Evolutionary conservation across 2,329 filamentous ascomycete genomes (phyloP), one percentile per base, ranked within the genome.

Genomic region (Laburnicola sp.): DNA sequence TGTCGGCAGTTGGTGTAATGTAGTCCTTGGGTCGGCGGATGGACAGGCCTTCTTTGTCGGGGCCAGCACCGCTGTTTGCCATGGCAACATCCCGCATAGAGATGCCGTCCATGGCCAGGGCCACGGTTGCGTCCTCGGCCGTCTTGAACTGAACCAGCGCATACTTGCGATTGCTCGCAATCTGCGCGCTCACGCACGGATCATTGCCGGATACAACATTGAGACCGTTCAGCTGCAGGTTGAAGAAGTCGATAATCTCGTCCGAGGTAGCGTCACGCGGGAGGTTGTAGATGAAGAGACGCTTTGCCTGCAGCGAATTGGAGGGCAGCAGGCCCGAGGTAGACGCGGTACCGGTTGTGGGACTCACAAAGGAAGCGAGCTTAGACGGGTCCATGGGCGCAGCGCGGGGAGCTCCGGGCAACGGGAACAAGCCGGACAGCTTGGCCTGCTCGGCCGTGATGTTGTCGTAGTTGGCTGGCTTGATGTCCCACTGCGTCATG

Each of bases 401-500:
- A 73, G 96, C 91, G 62, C 94, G 86, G 48, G 94, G 94, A 55
- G 94, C 94, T 59, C 94, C 94, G 3, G 94, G 94, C 39, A 99
- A 84, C 54, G 95, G 92, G 78, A 99, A 99, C 94, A 99, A 97
- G 78, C 93, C 85, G 2, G 95, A 99, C 38, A 99, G 82, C 79
- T 99, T 99, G 44, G 94, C 95, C 74, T 99, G 95, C 75, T 99
- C 95, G 22, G 94, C 91, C 2, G 94, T 97, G 59, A 99, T 93
- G 74, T 94, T 96, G 70, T 99, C 95, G 69, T 99, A 99, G 38
- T 94, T 93, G 11, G 91, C 90, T 4, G 94, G 94, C 77, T 99
- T 99, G 74, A 99, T 97, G 73, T 99, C 95, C 94, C 94, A 99
- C 75, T 99, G 95, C 31, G 92, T 97, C 80, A 99, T 79, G 53